Percentiles rank a stretch among this genome's conserved stretches.
These are phyloP conservation scores for Yarrowia sp. DNA, from an alignment of 805 yeast genomes.

Conservation along the genomic window DNA sequence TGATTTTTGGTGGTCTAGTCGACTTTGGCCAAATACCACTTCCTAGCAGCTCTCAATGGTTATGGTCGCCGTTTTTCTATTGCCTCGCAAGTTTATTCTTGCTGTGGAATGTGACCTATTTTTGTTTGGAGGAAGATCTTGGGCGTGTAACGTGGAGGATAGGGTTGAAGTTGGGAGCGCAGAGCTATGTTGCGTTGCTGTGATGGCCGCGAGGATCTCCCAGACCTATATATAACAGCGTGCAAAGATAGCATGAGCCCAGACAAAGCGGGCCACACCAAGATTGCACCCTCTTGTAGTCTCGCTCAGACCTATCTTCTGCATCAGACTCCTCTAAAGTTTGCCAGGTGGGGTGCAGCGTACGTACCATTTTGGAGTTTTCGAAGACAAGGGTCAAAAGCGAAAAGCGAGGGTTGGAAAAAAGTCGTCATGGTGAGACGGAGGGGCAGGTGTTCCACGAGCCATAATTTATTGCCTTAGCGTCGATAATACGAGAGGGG, in stretches of 20 bases:
- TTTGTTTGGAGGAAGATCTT: neutral
- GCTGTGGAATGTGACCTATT: slow-evolving; percentile 14
- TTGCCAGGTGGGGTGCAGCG: slow-evolving; percentile 34
- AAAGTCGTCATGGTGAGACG: too few relatives aligned
- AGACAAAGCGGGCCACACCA: slow-evolving; percentile 1
- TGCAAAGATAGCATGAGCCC: neutral
- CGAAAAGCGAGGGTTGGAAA: too few relatives aligned
- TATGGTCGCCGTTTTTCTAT: neutral
- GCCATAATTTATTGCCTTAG: too few relatives aligned
- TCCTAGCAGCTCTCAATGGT: too few relatives aligned
- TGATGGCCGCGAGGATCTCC: neutral
- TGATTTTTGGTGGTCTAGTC: too few relatives aligned
- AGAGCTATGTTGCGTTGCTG: neutral
- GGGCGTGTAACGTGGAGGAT: slow-evolving; percentile 2
- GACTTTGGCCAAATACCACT: too few relatives aligned
- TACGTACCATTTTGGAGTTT: too few relatives aligned
- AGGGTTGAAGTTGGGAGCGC: slow-evolving; percentile 1
- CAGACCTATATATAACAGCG: neutral
- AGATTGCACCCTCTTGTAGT: too few relatives aligned
- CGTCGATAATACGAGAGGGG: too few relatives aligned
- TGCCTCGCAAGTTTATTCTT: slow-evolving; percentile 19
- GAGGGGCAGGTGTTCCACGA: too few relatives aligned
- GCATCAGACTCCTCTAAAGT: slow-evolving; percentile 5
- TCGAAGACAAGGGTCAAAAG: too few relatives aligned
- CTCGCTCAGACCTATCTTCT: too few relatives aligned